Evolutionary conservation across 169 alveolate genomes (phyloP).

Genomic region (Plasmodium vivax): DNA sequence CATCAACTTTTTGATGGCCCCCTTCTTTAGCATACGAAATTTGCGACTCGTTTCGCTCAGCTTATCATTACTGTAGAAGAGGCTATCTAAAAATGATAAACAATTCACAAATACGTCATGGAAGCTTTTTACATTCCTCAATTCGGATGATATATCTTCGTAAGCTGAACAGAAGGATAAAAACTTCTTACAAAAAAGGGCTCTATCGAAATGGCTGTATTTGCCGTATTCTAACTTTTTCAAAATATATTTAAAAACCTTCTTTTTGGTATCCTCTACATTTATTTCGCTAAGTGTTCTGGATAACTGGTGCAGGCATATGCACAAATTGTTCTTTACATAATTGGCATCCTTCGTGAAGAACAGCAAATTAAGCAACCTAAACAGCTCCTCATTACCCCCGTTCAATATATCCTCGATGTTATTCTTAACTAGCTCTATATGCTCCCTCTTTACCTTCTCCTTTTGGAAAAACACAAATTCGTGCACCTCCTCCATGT

Average conservation of each 20-base stretch:
- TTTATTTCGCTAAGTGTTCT: conserved; percentile 12
- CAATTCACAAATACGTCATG: conserved; percentile 34
- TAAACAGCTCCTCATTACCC: conserved; percentile 3
- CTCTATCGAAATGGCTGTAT: conserved; percentile 40
- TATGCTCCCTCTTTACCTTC: conserved; percentile 17
- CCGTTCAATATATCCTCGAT: conserved; percentile 4
- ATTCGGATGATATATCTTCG: conserved; percentile 9
- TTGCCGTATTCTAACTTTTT: conserved; percentile 23
- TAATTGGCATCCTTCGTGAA: conserved; percentile 35
- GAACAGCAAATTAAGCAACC: conserved; percentile 35
- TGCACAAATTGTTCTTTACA: conserved; percentile 40
- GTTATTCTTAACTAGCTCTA: conserved; percentile 5
- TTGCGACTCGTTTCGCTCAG: conserved; percentile 2
- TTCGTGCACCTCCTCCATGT: conserved; percentile 23
- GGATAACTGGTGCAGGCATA: conserved; percentile 18
- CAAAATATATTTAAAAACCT: conserved; percentile 45
- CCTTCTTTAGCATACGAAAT: conserved; percentile 38
- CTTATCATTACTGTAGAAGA: conserved; percentile 68
- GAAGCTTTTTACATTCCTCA: conserved; percentile 6
- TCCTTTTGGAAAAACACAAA: conserved; percentile 24
- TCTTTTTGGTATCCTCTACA: conserved; percentile 10
- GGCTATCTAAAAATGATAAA: conserved; percentile 18
- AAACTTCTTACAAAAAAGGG: conserved; percentile 42
- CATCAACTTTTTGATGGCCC: conserved; percentile 22
- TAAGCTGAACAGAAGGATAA: conserved; percentile 25